Evolutionary conservation across 805 yeast species (phyloP).

Genomic region (Candida patagonica): DNA sequence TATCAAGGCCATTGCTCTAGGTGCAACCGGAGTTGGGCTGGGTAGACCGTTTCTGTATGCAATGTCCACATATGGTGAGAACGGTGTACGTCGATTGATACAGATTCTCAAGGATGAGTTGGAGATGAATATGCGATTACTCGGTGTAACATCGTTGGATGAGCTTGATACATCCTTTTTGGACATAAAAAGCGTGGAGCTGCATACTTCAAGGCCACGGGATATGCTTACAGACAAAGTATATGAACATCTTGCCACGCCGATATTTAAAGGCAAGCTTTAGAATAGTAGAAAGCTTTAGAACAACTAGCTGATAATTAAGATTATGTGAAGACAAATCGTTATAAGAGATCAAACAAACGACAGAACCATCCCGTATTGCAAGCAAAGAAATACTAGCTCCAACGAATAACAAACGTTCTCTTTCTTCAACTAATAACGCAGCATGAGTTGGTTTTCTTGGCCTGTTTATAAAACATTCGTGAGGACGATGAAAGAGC

Average conservation of each 20-base stretch:
- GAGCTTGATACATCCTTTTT: slow-evolving; percentile 54
- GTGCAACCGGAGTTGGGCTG: slow-evolving; percentile 67
- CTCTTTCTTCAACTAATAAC: slow-evolving; percentile 34
- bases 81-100: slow-evolving; percentile 58
- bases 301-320: too few relatives aligned
- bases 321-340: too few relatives aligned
- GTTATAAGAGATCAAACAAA: too few relatives aligned
- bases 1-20: slow-evolving; percentile 66
- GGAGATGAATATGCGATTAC: slow-evolving; percentile 66
- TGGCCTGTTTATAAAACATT: slow-evolving; percentile 95
- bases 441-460: slow-evolving; percentile 89
- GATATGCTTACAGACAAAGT: slow-evolving; percentile 48
- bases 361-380: too few relatives aligned
- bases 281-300: too few relatives aligned
- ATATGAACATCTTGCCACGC: slow-evolving; percentile 47
- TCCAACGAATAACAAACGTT: too few relatives aligned
- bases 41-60: slow-evolving; percentile 74
- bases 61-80: slow-evolving; percentile 71
- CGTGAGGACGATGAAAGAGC: slow-evolving; percentile 80
- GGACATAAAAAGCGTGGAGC: slow-evolving; percentile 42
- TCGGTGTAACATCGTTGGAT: slow-evolving; percentile 57
- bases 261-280: slow-evolving; percentile 37
- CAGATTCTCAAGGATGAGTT: slow-evolving; percentile 62
- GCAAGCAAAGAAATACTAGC: too few relatives aligned
- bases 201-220: slow-evolving; percentile 34